Conservation (phyloP, 225 moss, liverwort and hornwort genomes). For the Bryoerythrophyllum caledonicum region DNA sequence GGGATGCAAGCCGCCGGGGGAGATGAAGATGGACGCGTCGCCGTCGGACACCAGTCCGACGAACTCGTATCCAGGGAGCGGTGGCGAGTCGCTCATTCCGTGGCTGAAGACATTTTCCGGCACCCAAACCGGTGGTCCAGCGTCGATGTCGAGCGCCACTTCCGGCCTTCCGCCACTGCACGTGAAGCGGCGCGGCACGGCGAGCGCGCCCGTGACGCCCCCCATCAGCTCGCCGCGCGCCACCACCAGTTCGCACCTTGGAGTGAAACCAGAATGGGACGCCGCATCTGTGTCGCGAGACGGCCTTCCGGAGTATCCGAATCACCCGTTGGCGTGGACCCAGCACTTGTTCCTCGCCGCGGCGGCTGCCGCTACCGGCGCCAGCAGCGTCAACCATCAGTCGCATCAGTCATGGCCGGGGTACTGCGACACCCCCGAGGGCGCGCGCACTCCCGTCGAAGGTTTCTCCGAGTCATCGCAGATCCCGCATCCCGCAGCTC, state of each 20-base stretch:
- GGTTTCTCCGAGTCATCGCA: slow-evolving; percentile 64
- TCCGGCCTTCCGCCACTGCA: slow-evolving; percentile 79
- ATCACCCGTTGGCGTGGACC: slow-evolving; percentile 37
- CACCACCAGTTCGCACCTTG: slow-evolving; percentile 13
- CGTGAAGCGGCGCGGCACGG: slow-evolving; percentile 67
- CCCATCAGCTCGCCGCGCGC: slow-evolving; percentile 87
- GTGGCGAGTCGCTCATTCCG: slow-evolving; percentile 83
- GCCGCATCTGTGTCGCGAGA: slow-evolving; percentile 13
- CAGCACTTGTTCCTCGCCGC: slow-evolving; percentile 73
- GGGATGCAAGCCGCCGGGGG: slow-evolving; percentile 79
- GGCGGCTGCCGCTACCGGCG: slow-evolving; percentile 46
- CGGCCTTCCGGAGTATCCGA: slow-evolving; percentile 10
- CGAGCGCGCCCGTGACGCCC: slow-evolving; percentile 90
- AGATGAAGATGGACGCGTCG: slow-evolving; percentile 77
- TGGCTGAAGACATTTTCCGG: slow-evolving; percentile 90
- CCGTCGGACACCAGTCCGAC: slow-evolving; percentile 75
- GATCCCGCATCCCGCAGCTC: slow-evolving; percentile 47
- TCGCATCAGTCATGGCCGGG: slow-evolving; percentile 42
- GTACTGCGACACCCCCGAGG: slow-evolving; percentile 71
- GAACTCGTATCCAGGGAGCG: slow-evolving; percentile 78
- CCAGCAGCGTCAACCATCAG: slow-evolving; percentile 25
- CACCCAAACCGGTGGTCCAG: no score
- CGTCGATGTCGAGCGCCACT: slow-evolving; percentile 56
- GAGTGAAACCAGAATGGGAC: slow-evolving; percentile 90
- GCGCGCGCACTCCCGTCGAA: slow-evolving; percentile 79